Evolutionary conservation across 768 basidiomycete genomes (phyloP), one percentile per base, ranked within the genome.

Genomic region (Phaffia tasmanica): DNA sequence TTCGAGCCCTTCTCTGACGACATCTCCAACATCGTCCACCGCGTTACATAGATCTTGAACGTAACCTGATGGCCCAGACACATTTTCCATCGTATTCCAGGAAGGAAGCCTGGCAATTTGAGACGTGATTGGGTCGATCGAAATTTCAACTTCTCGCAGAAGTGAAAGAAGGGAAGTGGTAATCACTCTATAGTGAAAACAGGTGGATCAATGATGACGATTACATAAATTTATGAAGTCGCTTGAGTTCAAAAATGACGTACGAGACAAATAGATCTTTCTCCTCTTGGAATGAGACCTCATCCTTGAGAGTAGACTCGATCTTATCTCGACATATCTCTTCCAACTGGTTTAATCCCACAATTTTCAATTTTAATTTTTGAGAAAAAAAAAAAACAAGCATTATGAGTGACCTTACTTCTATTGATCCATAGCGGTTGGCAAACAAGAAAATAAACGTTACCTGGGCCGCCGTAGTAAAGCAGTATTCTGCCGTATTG

Each of bases 401-500:
- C 9, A 16, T 29, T 29, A 16, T n/a, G 8, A 18, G 16, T 4
- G n/a, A 8, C 16, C 53, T 54, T n/a, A 54, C 16, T 8, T 54
- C n/a, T 60, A n/a, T 14, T 21, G 30, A n/a, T 58, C 19, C 14
- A 30, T 8, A 32, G 42, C 3, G 6, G 58, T 42, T 42, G 4
- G 7, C 32, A 15, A 15, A 21, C 32, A 15, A 16, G n/a, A 32
- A 16, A 46, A 29, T 15, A 8, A 8, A 71, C 79, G 14, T 42
- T 71, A 86, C 92, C 82, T 95, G 90, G 23, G 84, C 73, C 1
- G 93, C 89, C 2, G 94, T 99, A 0, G 83, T 84, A 70, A 92
- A 88, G 73, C 95, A 99, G 74, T 98, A 99, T 74, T 98, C 93
- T 0, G 93, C 94, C 0, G 95, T 99, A 73, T 99, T 98, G 73